Percentiles rank a stretch among this genome's conserved stretches.
These are phyloP conservation scores for Amanita thiersii DNA, from an alignment of 768 basidiomycete species.

Conservation along the genomic window DNA sequence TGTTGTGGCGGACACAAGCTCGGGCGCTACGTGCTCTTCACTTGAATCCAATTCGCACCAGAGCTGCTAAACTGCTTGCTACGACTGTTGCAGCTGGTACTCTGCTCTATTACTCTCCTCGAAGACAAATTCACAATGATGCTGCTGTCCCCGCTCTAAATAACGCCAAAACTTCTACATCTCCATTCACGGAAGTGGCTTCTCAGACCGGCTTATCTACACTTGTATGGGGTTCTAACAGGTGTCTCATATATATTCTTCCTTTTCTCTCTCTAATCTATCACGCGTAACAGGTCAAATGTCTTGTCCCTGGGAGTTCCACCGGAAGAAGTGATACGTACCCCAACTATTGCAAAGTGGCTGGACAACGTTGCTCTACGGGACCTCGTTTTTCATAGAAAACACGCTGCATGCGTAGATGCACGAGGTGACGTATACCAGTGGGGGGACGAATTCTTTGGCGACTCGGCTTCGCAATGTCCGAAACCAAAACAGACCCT, in stretches of 20 bases:
- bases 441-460: conserved; percentile 67
- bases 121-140: too few species aligned
- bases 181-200: too few species aligned
- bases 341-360: conserved; percentile 46
- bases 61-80: too few species aligned
- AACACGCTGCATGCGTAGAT: conserved; percentile 70
- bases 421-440: conserved; percentile 76
- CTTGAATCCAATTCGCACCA: too few species aligned
- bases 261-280: conserved; percentile 1
- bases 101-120: too few species aligned
- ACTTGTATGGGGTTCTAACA: conserved; percentile 75
- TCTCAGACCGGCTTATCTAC: too few species aligned
- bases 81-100: too few species aligned
- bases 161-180: too few species aligned
- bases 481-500: conserved; percentile 44
- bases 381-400: conserved; percentile 59
- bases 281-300: conserved; percentile 1
- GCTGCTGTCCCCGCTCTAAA: too few species aligned
- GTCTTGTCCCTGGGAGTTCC: conserved; percentile 24
- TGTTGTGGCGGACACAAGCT: too few species aligned
- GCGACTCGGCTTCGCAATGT: conserved; percentile 18
- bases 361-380: conserved; percentile 64
- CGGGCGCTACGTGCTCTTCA: too few species aligned
- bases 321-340: conserved; percentile 32
- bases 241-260: conserved; percentile 27